These are phyloP conservation scores for Penicillium sp. DNA, from an alignment of 2,329 filamentous ascomycete species.

Conservation along the genomic window DNA sequence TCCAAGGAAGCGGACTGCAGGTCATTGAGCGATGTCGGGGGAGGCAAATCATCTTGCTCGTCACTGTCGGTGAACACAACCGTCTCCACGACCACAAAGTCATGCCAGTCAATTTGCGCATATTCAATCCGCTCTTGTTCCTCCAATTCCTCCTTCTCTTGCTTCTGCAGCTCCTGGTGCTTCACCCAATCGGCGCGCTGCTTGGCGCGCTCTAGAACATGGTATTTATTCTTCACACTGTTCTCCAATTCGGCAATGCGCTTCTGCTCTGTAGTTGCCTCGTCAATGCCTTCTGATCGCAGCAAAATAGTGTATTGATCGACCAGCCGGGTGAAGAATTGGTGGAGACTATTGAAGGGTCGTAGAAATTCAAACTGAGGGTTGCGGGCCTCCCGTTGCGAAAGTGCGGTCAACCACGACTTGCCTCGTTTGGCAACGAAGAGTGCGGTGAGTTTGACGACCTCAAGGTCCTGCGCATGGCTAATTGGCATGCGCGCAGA, in stretches of 20 bases:
- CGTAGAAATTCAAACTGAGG: constrained; percentile 95
- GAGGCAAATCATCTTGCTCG: constrained; percentile 80
- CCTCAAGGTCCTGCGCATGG: constrained; percentile 84
- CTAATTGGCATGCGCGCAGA: constrained; percentile 97
- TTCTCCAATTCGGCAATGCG: constrained; percentile 70
- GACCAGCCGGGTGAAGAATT: constrained; percentile 88
- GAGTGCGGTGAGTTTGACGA: constrained; percentile 74
- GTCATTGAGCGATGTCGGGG: constrained; percentile 85
- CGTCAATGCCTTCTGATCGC: constrained; percentile 66
- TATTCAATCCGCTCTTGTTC: constrained; percentile 76
- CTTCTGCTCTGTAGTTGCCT: constrained; percentile 61
- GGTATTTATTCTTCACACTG: constrained; percentile 76
- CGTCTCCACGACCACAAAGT: constrained; percentile 94
- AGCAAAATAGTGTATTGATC: constrained; percentile 89
- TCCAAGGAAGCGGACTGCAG: constrained; percentile 92
- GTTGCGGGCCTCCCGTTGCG: constrained; percentile 85
- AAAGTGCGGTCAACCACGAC: constrained; percentile 84
- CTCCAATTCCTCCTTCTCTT: constrained; percentile 80
- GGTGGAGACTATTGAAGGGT: constrained; percentile 92
- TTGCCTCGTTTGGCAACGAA: constrained; percentile 93
- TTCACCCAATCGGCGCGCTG: constrained; percentile 85
- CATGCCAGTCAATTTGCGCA: constrained; percentile 94
- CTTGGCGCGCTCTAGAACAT: constrained; percentile 76
- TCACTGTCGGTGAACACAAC: constrained; percentile 89
- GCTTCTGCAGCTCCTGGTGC: constrained; percentile 77